Evolutionary conservation across 306 rosid species (phyloP).

Genomic region (Argentina anserina): DNA sequence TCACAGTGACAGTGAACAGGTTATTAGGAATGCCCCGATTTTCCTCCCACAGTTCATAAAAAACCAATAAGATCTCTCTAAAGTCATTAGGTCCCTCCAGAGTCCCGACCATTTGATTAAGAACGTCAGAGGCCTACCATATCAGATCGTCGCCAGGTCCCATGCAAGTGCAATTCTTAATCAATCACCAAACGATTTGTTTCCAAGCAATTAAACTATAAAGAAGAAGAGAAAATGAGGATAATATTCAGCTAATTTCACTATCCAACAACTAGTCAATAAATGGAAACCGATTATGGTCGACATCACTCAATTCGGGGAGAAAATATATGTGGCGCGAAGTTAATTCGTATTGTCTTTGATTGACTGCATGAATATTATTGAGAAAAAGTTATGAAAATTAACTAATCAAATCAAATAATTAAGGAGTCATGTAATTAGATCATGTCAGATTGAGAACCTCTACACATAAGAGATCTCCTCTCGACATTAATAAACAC

Average conservation of each 20-base stretch:
- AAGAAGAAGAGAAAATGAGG: background rate
- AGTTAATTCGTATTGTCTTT: too few species aligned
- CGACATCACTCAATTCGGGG: background rate
- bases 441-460: too few species aligned
- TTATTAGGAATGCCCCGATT: background rate
- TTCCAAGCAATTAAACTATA: background rate
- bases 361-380: too few species aligned
- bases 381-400: background rate
- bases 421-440: too few species aligned
- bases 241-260: conserved; percentile 3
- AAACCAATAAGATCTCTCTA: background rate
- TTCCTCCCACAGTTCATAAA: background rate
- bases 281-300: background rate
- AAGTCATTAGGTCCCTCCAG: too few species aligned
- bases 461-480: too few species aligned
- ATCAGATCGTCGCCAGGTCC: background rate
- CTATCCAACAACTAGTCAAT: background rate
- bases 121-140: background rate
- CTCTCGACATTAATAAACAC: too few species aligned
- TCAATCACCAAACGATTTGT: background rate
- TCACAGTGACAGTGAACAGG: background rate
- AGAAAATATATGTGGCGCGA: background rate
- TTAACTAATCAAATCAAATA: too few species aligned
- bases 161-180: background rate
- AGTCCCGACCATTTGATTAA: background rate